Base-by-base conservation (phyloP, 2,329 filamentous ascomycete genomes). In the Leptographium lundbergii region DNA sequence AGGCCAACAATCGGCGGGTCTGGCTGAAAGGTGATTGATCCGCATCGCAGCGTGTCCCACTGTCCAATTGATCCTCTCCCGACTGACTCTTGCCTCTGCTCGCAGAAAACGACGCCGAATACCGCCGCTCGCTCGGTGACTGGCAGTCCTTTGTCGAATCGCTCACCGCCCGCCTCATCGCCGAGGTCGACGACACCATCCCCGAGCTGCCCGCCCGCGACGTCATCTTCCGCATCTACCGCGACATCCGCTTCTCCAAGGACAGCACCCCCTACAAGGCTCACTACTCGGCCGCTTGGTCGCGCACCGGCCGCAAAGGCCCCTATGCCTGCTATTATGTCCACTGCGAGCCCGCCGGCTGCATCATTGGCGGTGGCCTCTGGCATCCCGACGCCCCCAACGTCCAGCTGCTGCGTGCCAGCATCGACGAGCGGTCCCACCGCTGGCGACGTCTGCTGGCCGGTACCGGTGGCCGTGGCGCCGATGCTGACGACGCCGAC, bases 251-350 rank as follows among this genome's bases (percentile, higher is more conserved):
- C 59, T 96, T 95, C 73, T 88, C 81, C 67, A 87, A 89, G 65
- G 86, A 95, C 67, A 87, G 82, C 24, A 94, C 89, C 2, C 91
- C 91, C 0, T 96, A 95, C 76, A 95, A 95, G 64, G 47, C 89
- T 58, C 83, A 91, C 72, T 95, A 91, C 72, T 88, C 87, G 11
- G 90, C 87, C 45, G 88, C 89, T 27, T 95, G 89, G 85, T 94
- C 88, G 59, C 85, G 91, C 24, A 95, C 90, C 0, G 91, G 91
- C 24, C 81, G 88, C 58, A 95, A 96, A 72, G 89, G 89, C 0
- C 86, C 88, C 11, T 95, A 94, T 71, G 91, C 91, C 7, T 86
- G 84, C 68, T 96, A 96, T 73, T 96, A 95, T 72, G 74, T 96
- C 24, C 90, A 95, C 70, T 80, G 89, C 63, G 82, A 92, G 69